Base-by-base conservation (phyloP, 2,329 filamentous ascomycete species). In the Microsporum audouinii region DNA sequence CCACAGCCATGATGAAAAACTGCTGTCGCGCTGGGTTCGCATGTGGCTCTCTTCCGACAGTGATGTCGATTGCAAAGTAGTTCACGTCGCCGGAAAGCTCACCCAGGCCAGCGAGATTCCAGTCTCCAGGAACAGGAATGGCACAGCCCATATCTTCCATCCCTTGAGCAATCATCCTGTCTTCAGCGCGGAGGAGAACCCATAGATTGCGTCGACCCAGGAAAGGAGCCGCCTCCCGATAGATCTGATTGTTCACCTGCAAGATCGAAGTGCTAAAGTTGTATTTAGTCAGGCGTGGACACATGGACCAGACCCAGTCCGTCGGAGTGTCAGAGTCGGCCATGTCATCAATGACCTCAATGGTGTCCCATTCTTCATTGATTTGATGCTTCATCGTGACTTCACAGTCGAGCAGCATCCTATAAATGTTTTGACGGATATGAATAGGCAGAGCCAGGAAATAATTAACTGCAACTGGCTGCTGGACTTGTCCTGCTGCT, bases 171-270 rank as follows among this genome's bases (percentile, higher is more conserved):
- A 60, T 36, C 8, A 8, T 10, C 2, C 5, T 27, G 8, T 60
- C 45, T 8, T n/a, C 31, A 7, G 41, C 10, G 8, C 33, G 23
- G 5, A 60, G 2, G 12, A 60, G n/a, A 7, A 60, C 34, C 58
- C 58, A 60, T 7, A n/a, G 6, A 29, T 60, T 60, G 4, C 41
- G n/a, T 4, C 58, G 43, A 5, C 58, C 58, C 29, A 55, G 8
- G 8, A 53, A 31, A 6, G 0, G 8, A 5, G 10, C 33, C 12
- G 58, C 47, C 23, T 60, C 58, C 7, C 8, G 27, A n/a, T 60
- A 27, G 10, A 60, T 23, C 36, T 53, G 45, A 8, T 36, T 31
- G 36, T 56, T 60, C 12, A 60, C 58, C 1, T 5, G 14, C 58
- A 59, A 29, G 29, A 59, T 53, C 3, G 43, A 31, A 33, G 58